These are phyloP conservation scores for Polygonum maritimum DNA, from an alignment of 148 eudicot species.

Conservation along the genomic window DNA sequence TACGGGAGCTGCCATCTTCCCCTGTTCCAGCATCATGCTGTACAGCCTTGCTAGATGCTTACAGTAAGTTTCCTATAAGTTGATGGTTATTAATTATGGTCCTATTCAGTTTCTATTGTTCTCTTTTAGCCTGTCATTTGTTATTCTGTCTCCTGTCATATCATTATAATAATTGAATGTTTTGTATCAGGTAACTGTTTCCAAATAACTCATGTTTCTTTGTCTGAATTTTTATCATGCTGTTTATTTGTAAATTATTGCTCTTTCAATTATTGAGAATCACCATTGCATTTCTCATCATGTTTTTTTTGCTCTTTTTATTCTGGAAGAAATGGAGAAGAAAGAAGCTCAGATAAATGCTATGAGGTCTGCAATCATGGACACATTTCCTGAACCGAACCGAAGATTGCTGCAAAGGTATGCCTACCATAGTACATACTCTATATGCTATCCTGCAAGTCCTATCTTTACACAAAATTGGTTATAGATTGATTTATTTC, in stretches of 20 bases:
- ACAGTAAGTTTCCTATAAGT: conserved; percentile 54
- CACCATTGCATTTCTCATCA: neutral
- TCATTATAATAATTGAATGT: neutral
- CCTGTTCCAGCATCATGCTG: conserved; percentile 99
- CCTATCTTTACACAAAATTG: neutral
- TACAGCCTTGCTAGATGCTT: conserved; percentile 87
- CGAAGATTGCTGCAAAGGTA: conserved; percentile 93
- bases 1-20: conserved; percentile 96
- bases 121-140: neutral
- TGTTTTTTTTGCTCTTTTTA: conserved; percentile 4
- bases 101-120: neutral
- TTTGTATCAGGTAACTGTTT: neutral
- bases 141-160: neutral
- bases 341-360: conserved; percentile 82
- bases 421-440: conserved; percentile 10
- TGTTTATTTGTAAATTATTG: neutral
- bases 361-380: conserved; percentile 78
- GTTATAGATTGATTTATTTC: neutral
- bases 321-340: conserved; percentile 52
- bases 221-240: neutral
- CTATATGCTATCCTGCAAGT: neutral
- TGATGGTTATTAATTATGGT: neutral
- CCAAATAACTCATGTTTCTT: neutral
- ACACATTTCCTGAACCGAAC: conserved; percentile 96
- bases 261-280: neutral